A percentile compares a stretch with the other conserved stretches of the same genome.
phyloP scores from a whole-genome alignment of 225 moss, liverwort and hornwort species.

The Sphagnum contortum region DNA sequence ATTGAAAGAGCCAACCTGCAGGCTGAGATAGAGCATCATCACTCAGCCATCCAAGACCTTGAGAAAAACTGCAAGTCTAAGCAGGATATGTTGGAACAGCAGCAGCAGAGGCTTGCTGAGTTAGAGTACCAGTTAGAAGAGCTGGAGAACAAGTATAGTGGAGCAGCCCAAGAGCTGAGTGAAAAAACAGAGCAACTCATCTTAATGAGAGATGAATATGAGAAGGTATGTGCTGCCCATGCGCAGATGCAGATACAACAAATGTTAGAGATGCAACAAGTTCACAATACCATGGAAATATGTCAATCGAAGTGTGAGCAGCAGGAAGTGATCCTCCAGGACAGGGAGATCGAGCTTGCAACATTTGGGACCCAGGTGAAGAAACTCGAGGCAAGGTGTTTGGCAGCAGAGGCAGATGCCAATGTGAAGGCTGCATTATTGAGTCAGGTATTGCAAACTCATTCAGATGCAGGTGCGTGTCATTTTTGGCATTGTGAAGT shows the following conservation, averaged over 20 bases:
- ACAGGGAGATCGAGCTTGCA: slow-evolving; percentile 36
- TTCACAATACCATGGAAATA: slow-evolving; percentile 42
- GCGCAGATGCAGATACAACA: slow-evolving; percentile 37
- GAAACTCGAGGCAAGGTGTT: slow-evolving; percentile 30
- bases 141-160: slow-evolving; percentile 53
- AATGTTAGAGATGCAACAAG: slow-evolving; percentile 42
- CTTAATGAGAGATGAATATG: slow-evolving; percentile 38
- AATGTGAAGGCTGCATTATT: slow-evolving; percentile 31
- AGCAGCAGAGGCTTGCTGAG: slow-evolving; percentile 27
- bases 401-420: slow-evolving; percentile 43
- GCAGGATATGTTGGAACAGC: slow-evolving; percentile 19
- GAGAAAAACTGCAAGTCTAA: slow-evolving; percentile 24
- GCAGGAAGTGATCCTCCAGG: slow-evolving; percentile 31
- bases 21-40: slow-evolving; percentile 21
- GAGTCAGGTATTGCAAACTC: slow-evolving; percentile 15
- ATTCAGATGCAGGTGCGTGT: too few relatives aligned
- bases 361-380: slow-evolving; percentile 26
- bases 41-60: slow-evolving; percentile 9
- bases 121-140: slow-evolving; percentile 43
- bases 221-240: slow-evolving; percentile 37
- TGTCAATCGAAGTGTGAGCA: slow-evolving; percentile 38
- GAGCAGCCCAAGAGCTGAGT: slow-evolving; percentile 24
- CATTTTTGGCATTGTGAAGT: too few relatives aligned
- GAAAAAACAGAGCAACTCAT: slow-evolving; percentile 42
- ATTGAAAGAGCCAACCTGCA: slow-evolving; percentile 22